phyloP scores from a whole-genome alignment of 805 yeast genomes.

The Pichia membranifaciens region DNA sequence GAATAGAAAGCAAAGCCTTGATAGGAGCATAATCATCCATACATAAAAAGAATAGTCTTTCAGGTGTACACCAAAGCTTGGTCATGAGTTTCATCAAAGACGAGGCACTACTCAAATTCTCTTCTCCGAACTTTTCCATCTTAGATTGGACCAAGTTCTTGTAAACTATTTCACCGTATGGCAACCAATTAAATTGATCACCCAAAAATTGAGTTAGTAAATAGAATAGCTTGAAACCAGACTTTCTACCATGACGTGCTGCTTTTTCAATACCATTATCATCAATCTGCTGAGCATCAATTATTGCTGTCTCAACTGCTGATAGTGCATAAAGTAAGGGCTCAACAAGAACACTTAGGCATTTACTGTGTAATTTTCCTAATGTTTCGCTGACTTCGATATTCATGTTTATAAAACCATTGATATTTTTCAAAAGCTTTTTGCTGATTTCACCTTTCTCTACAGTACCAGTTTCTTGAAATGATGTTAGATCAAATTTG shows the following conservation, averaged over 20 bases:
- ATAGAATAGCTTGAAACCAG: slow-evolving; percentile 60
- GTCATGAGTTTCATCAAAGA: slow-evolving; percentile 62
- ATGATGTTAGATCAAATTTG: slow-evolving; percentile 39
- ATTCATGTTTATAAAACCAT: slow-evolving; percentile 62
- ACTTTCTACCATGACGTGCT: slow-evolving; percentile 57
- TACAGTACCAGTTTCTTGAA: slow-evolving; percentile 22
- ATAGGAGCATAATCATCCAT: slow-evolving; percentile 52
- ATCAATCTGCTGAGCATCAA: slow-evolving; percentile 15
- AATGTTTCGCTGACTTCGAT: slow-evolving; percentile 50
- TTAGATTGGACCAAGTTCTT: slow-evolving; percentile 55
- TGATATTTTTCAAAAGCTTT: slow-evolving; percentile 41
- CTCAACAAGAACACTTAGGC: slow-evolving; percentile 44
- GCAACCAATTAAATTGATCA: slow-evolving; percentile 49
- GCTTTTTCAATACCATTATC: slow-evolving; percentile 33
- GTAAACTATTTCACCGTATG: slow-evolving; percentile 46
- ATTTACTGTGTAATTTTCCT: slow-evolving; percentile 49
- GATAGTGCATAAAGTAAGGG: slow-evolving; percentile 55
- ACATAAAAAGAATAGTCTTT: slow-evolving; percentile 46
- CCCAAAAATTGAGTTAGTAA: slow-evolving; percentile 51
- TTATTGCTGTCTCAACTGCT: slow-evolving; percentile 43
- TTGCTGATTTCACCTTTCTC: slow-evolving; percentile 24
- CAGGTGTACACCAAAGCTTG: slow-evolving; percentile 46
- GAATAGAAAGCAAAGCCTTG: slow-evolving; percentile 47
- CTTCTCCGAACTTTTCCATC: slow-evolving; percentile 59
- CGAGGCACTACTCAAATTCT: slow-evolving; percentile 80